Base-by-base conservation (phyloP, 2,329 filamentous ascomycete genomes). In the Raffaelea arxii region DNA sequence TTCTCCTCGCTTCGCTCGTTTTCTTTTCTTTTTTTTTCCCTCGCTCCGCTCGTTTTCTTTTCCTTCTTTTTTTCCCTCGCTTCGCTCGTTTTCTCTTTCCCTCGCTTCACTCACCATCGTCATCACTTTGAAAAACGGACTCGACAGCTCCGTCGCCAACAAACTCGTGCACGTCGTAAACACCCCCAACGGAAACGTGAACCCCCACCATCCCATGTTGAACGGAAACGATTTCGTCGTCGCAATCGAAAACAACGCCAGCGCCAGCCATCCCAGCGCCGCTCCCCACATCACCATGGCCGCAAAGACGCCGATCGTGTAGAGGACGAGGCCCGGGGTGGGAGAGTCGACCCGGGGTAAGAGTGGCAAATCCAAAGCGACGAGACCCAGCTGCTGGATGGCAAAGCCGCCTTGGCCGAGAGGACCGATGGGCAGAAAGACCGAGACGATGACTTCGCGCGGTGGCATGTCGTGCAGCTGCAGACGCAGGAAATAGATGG, bases 401-500 rank as follows among this genome's bases (percentile, higher is more conserved):
- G 64, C 70, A 54, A 72, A 83, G 18, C 74, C 77, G 19, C 78
- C 79, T 58, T 80, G 75, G 0, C 79, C 79, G 0, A 82, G 63
- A 0, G 80, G 78, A 0, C 79, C 78, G 0, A 84, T 62, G 0
- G 79, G 79, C 2, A 84, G 62, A 52, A 84, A 80, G 10, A 74
- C 72, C 2, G 73, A 79, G 1, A 82, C 77, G 18, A 82, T 75
- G 39, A 80, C 75, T 56, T 84, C 82, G 42, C 75, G 70, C 1
- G 80, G 74, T 0, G 82, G 82, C 14, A 86, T 68, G 35, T 79
- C 78, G 61, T 86, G 75, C 3, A 86, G 60, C 4, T 77, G 78
- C 10, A 87, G 67, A 11, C 82, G 78, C 49, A 82, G 77, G 56
- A 84, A 84, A 61, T 86, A 87, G 32, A 86, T 72, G 11, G 77